Evolutionary conservation across 768 basidiomycete species (phyloP).

Genomic region (Saitozyma podzolica): DNA sequence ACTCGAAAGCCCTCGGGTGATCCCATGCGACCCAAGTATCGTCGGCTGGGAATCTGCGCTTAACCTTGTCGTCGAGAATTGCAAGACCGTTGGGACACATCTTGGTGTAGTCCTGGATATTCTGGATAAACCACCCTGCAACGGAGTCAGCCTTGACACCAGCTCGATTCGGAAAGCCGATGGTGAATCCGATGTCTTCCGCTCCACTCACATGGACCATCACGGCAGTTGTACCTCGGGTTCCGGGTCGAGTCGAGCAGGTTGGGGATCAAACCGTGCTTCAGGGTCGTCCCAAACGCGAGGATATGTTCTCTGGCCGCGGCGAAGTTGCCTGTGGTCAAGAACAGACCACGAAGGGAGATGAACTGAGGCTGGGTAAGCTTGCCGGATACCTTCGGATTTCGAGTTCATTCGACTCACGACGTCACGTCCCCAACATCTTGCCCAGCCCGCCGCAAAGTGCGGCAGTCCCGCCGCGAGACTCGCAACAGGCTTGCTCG

Average conservation of each 20-base stretch:
- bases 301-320: slow-evolving; percentile 86
- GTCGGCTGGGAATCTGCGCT: slow-evolving; percentile 90
- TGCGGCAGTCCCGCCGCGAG: slow-evolving; percentile 95
- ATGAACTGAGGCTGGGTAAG: slow-evolving; percentile 61
- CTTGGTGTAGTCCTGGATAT: slow-evolving; percentile 88
- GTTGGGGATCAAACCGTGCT: slow-evolving; percentile 96
- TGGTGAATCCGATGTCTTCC: background rate
- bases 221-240: slow-evolving; percentile 91
- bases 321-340: slow-evolving; percentile 71
- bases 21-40: slow-evolving; percentile 94
- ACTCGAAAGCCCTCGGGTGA: slow-evolving; percentile 76
- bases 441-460: slow-evolving; percentile 88
- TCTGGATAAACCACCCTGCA: slow-evolving; percentile 89
- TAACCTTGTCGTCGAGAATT: slow-evolving; percentile 76
- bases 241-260: slow-evolving; percentile 82
- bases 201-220: slow-evolving; percentile 70
- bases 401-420: slow-evolving; percentile 39
- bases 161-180: background rate
- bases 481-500: slow-evolving; percentile 65
- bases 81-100: slow-evolving; percentile 80
- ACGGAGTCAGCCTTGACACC: background rate
- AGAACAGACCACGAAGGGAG: slow-evolving; percentile 85
- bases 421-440: slow-evolving; percentile 85
- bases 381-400: background rate
- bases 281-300: slow-evolving; percentile 86